Percentiles rank a stretch among this genome's conserved stretches.
These are phyloP conservation scores for Alternaria triticina DNA, from an alignment of 2,329 filamentous ascomycete genomes.

Conservation along the genomic window DNA sequence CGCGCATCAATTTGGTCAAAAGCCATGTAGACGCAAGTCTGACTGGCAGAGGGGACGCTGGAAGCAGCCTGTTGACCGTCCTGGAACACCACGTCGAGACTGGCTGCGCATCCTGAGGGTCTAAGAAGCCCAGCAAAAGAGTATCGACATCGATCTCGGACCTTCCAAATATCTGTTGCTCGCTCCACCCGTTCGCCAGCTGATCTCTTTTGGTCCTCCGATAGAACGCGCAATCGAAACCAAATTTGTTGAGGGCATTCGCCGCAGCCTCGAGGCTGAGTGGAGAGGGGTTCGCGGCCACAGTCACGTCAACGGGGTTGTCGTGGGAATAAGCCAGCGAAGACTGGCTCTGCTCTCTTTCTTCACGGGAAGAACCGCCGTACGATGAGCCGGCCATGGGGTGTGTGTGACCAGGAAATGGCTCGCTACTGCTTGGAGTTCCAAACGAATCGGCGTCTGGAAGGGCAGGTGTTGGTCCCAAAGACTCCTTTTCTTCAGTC, in stretches of 20 bases:
- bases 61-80: slow-evolving; percentile 41
- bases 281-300: slow-evolving; percentile 26
- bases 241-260: slow-evolving; percentile 38
- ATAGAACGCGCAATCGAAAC: slow-evolving; percentile 44
- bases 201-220: slow-evolving; percentile 41
- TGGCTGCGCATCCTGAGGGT: slow-evolving; percentile 41
- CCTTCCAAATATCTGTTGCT: slow-evolving; percentile 41
- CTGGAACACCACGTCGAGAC: slow-evolving; percentile 44
- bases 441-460: slow-evolving; percentile 36
- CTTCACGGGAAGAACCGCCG: slow-evolving; percentile 41
- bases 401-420: slow-evolving; percentile 27
- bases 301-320: slow-evolving; percentile 22
- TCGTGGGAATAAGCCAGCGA: slow-evolving; percentile 34
- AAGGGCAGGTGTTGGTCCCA: slow-evolving; percentile 25
- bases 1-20: slow-evolving; percentile 46
- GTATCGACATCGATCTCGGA: slow-evolving; percentile 45
- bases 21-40: slow-evolving; percentile 42
- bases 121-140: slow-evolving; percentile 41
- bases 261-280: slow-evolving; percentile 24
- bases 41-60: slow-evolving; percentile 30
- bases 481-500: slow-evolving; percentile 28
- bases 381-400: slow-evolving; percentile 40
- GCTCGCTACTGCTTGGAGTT: slow-evolving; percentile 37
- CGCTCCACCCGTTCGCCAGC: slow-evolving; percentile 41
- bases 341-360: slow-evolving; percentile 44